Evolutionary conservation across 169 alveolate species (phyloP).

Genomic region (Plasmodium gallinaceum): DNA sequence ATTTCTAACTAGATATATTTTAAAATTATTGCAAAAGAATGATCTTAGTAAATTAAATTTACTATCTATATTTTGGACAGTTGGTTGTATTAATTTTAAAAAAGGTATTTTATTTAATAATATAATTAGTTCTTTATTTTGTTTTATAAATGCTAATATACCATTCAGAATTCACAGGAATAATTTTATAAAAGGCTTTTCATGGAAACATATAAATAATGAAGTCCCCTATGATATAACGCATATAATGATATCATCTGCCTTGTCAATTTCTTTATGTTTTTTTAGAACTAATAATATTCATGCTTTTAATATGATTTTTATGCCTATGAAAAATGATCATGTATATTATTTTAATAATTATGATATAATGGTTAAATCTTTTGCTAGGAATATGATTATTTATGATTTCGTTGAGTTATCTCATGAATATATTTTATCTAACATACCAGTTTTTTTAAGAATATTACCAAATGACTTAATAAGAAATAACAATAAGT

Average conservation of each 20-base stretch:
- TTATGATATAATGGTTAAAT: constrained; percentile 65
- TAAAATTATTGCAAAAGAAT: constrained; percentile 42
- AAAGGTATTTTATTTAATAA: constrained; percentile 61
- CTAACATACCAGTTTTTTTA: constrained; percentile 61
- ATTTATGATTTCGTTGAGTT: constrained; percentile 59
- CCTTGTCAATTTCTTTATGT: constrained; percentile 35
- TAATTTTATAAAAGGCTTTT: constrained; percentile 31
- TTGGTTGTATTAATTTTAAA: constrained; percentile 69
- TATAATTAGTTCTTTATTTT: constrained; percentile 42
- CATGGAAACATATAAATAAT: constrained; percentile 23
- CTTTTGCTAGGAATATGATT: constrained; percentile 75
- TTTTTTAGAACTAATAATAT: constrained; percentile 66
- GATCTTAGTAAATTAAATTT: constrained; percentile 55
- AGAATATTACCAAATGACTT: constrained; percentile 70
- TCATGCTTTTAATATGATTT: constrained; percentile 75
- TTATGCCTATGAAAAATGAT: constrained; percentile 55
- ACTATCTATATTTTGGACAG: constrained; percentile 64
- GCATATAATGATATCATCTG: constrained; percentile 64
- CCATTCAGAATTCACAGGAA: constrained; percentile 63
- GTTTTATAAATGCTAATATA: constrained; percentile 61
- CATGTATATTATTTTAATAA: constrained; percentile 57
- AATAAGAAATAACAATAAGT: constrained; percentile 19
- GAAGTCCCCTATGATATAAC: constrained; percentile 35
- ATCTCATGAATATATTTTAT: constrained; percentile 70
- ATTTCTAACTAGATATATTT: constrained; percentile 52